Conservation (phyloP, 2,329 filamentous ascomycete species). For the Colletotrichum tropicale region DNA sequence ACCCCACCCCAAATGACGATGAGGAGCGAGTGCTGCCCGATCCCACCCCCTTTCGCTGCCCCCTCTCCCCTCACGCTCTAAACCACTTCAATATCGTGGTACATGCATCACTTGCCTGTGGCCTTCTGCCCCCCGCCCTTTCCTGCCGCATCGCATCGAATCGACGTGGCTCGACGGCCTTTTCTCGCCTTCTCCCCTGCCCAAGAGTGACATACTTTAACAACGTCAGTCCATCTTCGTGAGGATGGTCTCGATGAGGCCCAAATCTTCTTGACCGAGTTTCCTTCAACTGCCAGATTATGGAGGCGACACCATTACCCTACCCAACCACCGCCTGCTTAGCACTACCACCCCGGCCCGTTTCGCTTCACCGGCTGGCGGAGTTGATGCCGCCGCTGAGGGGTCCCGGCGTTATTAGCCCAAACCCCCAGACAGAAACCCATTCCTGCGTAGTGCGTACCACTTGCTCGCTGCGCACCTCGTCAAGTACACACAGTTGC, state of each 20-base stretch:
- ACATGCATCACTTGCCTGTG: constrained; percentile 15
- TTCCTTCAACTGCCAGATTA: constrained; percentile 10
- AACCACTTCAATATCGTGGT: constrained; percentile 10
- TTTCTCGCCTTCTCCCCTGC: constrained; percentile 3
- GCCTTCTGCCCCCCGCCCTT: constrained; percentile 3
- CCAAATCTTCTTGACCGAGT: constrained; percentile 18
- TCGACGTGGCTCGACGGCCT: constrained; percentile 18
- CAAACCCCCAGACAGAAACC: not conserved
- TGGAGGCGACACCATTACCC: not conserved
- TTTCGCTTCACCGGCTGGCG: constrained; percentile 21
- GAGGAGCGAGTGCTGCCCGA: constrained; percentile 15
- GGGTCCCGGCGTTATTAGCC: constrained; percentile 12
- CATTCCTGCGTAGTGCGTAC: not conserved
- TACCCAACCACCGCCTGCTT: constrained; percentile 17
- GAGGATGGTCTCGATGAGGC: constrained; percentile 21
- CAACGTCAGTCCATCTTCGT: constrained; percentile 6
- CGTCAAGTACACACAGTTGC: not conserved
- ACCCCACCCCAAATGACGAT: constrained; percentile 11
- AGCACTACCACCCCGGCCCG: constrained; percentile 11
- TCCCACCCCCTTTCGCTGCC: constrained; percentile 9
- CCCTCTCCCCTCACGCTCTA: not conserved
- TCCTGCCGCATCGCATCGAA: constrained; percentile 19
- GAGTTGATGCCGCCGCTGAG: constrained; percentile 19
- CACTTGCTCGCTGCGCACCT: not conserved
- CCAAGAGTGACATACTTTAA: not conserved